Evolutionary conservation across 139 green algal genomes (phyloP).

Genomic region (Ulvella scutata): DNA sequence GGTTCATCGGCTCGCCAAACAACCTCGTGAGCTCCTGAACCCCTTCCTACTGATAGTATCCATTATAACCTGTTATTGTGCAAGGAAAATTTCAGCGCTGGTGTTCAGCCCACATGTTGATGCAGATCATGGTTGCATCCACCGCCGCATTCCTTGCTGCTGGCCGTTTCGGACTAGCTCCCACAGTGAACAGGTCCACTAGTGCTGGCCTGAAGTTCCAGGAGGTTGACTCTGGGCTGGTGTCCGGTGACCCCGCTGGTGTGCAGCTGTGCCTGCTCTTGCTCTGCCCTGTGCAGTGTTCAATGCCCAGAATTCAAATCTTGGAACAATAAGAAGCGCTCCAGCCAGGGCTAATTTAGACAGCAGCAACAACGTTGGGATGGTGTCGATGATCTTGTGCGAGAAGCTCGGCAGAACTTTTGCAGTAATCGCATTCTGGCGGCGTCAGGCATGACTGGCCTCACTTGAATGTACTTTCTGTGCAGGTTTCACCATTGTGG

Average conservation of each 20-base stretch:
- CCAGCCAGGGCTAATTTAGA: too few relatives aligned
- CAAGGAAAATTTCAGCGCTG: not conserved
- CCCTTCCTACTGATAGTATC: not conserved
- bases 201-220: constrained; percentile 65
- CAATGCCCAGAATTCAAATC: not conserved
- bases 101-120: not conserved
- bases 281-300: not conserved
- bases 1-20: not conserved
- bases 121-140: constrained; percentile 81
- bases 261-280: not conserved
- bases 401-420: not conserved
- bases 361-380: too few relatives aligned
- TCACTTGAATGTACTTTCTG: not conserved
- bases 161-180: constrained; percentile 81
- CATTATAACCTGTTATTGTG: not conserved
- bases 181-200: constrained; percentile 57
- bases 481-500: constrained; percentile 76
- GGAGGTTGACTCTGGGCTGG: constrained; percentile 20
- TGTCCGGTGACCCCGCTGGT: constrained; percentile 9
- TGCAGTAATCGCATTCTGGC: not conserved
- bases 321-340: too few relatives aligned
- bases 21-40: not conserved
- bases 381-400: too few relatives aligned
- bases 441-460: too few relatives aligned
- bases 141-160: constrained; percentile 59